These are phyloP conservation scores for Clohesyomyces aquaticus DNA, from an alignment of 495 filamentous ascomycete genomes.

Conservation along the genomic window DNA sequence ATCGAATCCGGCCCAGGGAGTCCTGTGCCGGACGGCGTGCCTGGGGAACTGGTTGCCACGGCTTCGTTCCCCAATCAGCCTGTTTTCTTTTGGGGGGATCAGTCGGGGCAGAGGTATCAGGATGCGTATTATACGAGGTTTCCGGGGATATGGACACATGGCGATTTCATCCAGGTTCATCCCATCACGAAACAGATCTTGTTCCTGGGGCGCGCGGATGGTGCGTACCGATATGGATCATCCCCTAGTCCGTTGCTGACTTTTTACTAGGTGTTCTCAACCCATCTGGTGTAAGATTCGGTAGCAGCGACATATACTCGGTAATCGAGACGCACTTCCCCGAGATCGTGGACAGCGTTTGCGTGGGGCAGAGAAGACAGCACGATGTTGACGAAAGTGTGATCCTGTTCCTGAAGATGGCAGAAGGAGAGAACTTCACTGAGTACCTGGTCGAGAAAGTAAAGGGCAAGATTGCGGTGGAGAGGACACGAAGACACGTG, in stretches of 20 bases:
- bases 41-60: conserved; percentile 74
- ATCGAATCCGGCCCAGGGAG: conserved; percentile 59
- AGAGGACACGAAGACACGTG: conserved; percentile 72
- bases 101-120: conserved; percentile 61
- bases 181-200: conserved; percentile 65
- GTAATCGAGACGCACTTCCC: conserved; percentile 71
- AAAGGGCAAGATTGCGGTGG: conserved; percentile 63
- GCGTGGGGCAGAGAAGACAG: conserved; percentile 73
- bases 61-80: conserved; percentile 74
- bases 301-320: conserved; percentile 78
- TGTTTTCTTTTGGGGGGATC: conserved; percentile 70
- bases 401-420: conserved; percentile 76
- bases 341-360: conserved; percentile 67
- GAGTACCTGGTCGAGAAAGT: conserved; percentile 61
- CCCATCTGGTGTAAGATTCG: conserved; percentile 84
- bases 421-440: conserved; percentile 60
- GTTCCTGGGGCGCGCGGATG: conserved; percentile 83
- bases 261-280: too few species aligned
- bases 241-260: too few species aligned
- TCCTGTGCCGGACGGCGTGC: conserved; percentile 60
- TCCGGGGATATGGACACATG: conserved; percentile 77
- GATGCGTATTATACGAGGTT: conserved; percentile 74
- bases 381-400: conserved; percentile 73
- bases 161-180: conserved; percentile 74
- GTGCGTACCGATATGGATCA: too few species aligned